Evolutionary conservation across 208 protist genomes (phyloP).

Genomic region (Crithidia thermophila): DNA sequence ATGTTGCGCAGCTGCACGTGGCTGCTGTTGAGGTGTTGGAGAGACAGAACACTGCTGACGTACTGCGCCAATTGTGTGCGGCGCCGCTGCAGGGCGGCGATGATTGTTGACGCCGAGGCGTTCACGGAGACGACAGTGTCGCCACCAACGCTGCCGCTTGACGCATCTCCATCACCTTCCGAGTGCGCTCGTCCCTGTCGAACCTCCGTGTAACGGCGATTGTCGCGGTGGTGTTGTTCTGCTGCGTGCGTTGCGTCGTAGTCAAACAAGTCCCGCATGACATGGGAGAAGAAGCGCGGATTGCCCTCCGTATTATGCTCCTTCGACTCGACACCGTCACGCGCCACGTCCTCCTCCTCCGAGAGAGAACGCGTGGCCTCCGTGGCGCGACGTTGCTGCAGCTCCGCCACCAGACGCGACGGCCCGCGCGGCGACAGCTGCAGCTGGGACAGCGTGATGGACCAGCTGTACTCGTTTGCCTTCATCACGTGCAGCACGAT

Average conservation of each 20-base stretch:
- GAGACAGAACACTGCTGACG: constrained; percentile 11
- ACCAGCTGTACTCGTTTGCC: constrained; percentile 65
- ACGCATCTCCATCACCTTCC: background rate
- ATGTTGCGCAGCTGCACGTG: constrained; percentile 22
- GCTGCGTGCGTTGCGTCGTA: constrained; percentile 21
- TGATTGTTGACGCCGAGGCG: background rate
- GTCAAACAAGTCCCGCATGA: constrained; percentile 43
- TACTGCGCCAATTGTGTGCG: constrained; percentile 17
- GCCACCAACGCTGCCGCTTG: background rate
- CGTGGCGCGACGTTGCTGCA: background rate
- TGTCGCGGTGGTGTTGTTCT: background rate
- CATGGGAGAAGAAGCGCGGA: constrained; percentile 52
- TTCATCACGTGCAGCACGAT: constrained; percentile 58
- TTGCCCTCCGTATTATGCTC: constrained; percentile 13
- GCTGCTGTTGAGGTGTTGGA: constrained; percentile 26
- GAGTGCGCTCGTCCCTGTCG: background rate
- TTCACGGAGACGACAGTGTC: too few relatives aligned
- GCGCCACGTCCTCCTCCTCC: background rate
- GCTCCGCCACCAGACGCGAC: too few relatives aligned
- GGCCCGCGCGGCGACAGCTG: constrained; percentile 37
- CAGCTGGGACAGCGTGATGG: constrained; percentile 52
- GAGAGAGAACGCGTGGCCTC: background rate
- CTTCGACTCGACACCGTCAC: background rate
- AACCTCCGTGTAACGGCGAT: background rate
- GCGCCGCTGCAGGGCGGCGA: background rate